Percentiles rank a stretch among this genome's conserved stretches.
Conservation (phyloP, 768 basidiomycete genomes). For the Podaxis sp. region DNA sequence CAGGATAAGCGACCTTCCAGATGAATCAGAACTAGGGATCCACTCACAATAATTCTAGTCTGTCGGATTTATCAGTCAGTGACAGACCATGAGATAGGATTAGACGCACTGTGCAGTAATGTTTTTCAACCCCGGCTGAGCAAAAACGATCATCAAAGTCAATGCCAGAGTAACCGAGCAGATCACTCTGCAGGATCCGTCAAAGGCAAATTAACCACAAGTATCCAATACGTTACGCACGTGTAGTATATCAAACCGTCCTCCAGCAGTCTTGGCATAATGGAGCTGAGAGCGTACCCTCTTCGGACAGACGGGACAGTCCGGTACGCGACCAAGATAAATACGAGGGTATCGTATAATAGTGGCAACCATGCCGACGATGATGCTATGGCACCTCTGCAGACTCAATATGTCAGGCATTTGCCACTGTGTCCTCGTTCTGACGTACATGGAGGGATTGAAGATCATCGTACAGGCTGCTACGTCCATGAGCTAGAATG, state of each 20-base stretch:
- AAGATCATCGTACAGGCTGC: constrained; percentile 39
- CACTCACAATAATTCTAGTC: constrained; percentile 36
- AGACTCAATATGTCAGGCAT: neutral
- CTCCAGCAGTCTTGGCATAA: constrained; percentile 34
- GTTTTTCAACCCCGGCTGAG: constrained; percentile 38
- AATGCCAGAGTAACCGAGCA: constrained; percentile 36
- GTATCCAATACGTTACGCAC: constrained; percentile 17
- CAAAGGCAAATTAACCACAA: neutral
- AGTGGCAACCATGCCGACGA: constrained; percentile 46
- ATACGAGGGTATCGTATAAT: constrained; percentile 41
- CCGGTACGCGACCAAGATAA: constrained; percentile 31
- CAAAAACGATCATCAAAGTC: constrained; percentile 39
- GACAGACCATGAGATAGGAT: constrained; percentile 11
- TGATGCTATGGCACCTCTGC: constrained; percentile 33
- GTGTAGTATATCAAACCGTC: constrained; percentile 43
- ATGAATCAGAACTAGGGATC: constrained; percentile 1
- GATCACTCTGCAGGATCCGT: constrained; percentile 28
- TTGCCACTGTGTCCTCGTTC: constrained; percentile 18
- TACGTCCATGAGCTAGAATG: neutral
- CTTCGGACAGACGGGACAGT: constrained; percentile 30
- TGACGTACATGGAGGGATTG: constrained; percentile 25
- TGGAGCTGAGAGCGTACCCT: constrained; percentile 19
- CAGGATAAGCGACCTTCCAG: neutral
- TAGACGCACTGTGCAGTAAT: constrained; percentile 40
- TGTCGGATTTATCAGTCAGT: constrained; percentile 11